phyloP scores from a whole-genome alignment of 1,139 yeast genomes.

The Yamadazyma diospyri region DNA sequence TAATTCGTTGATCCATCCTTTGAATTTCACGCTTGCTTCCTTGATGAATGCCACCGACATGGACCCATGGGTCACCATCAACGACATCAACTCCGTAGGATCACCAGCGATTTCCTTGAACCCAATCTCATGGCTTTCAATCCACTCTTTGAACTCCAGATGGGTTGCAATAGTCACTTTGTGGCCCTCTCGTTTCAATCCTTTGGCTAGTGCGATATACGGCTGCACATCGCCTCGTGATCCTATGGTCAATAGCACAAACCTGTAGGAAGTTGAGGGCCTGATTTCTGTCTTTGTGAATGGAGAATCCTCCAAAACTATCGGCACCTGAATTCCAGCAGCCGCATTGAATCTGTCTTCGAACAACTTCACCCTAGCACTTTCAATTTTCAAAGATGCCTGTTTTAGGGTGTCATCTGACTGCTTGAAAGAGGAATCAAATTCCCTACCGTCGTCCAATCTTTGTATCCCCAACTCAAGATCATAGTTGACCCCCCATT shows the following conservation, averaged over 20 bases:
- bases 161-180: slow-evolving; percentile 83
- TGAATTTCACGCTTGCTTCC: slow-evolving; percentile 77
- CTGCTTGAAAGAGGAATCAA: slow-evolving; percentile 4
- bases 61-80: slow-evolving; percentile 89
- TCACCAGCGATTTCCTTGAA: slow-evolving; percentile 85
- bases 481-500: slow-evolving; percentile 27
- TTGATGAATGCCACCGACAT: slow-evolving; percentile 78
- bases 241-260: slow-evolving; percentile 83
- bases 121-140: slow-evolving; percentile 58
- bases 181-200: slow-evolving; percentile 77
- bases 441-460: slow-evolving; percentile 7
- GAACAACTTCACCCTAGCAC: slow-evolving; percentile 57
- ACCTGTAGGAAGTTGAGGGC: slow-evolving; percentile 51
- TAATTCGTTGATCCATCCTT: slow-evolving; percentile 76
- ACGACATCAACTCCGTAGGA: slow-evolving; percentile 86
- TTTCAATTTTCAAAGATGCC: slow-evolving; percentile 28
- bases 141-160: slow-evolving; percentile 74
- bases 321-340: slow-evolving; percentile 63
- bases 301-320: slow-evolving; percentile 65
- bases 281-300: slow-evolving; percentile 48
- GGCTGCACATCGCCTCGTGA: slow-evolving; percentile 98
- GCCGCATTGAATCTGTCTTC: slow-evolving; percentile 59
- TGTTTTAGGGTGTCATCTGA: slow-evolving; percentile 14
- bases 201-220: slow-evolving; percentile 84
- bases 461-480: slow-evolving; percentile 17